A percentile compares a stretch with the other conserved stretches of the same genome.
These are phyloP conservation scores for Lithospermum erythrorhizon DNA, from an alignment of 257 asterid genomes.

Conservation along the genomic window DNA sequence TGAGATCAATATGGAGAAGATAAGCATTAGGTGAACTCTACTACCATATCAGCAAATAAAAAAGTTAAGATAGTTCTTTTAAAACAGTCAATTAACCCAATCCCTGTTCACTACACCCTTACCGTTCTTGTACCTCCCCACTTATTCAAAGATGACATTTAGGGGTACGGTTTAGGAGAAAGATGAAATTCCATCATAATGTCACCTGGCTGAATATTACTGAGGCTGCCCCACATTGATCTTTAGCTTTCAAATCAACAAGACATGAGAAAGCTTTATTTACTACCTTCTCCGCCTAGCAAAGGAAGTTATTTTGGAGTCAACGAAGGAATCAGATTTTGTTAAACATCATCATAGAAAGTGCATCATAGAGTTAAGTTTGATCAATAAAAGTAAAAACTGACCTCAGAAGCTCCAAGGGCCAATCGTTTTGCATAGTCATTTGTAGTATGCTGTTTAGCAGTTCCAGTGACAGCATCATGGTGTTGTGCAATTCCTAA, in stretches of 20 bases:
- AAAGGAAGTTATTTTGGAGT: conserved; percentile 6
- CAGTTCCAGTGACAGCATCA: conserved; percentile 79
- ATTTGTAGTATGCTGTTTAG: conserved; percentile 77
- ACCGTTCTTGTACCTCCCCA: too few relatives aligned
- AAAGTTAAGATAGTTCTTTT: not conserved
- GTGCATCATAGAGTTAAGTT: not conserved
- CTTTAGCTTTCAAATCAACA: conserved; percentile 27
- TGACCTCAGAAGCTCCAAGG: conserved; percentile 66
- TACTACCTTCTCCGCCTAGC: conserved; percentile 52
- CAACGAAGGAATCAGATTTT: not conserved
- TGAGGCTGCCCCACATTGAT: conserved; percentile 33
- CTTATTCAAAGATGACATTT: too few relatives aligned
- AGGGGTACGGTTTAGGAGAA: too few relatives aligned
- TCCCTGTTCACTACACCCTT: too few relatives aligned
- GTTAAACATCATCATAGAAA: not conserved
- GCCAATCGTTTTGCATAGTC: conserved; percentile 86
- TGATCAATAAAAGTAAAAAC: not conserved
- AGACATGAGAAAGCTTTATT: conserved; percentile 67
- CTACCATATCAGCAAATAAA: not conserved
- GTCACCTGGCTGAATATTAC: conserved; percentile 50
- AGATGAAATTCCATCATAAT: conserved; percentile 4
- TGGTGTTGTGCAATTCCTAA: conserved; percentile 81
- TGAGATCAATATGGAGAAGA: conserved; percentile 4
- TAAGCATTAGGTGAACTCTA: conserved; percentile 10
- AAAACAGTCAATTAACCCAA: not conserved